These are phyloP conservation scores for Ustilago trichophora DNA, from an alignment of 1,284 basidiomycete species.

Conservation along the genomic window DNA sequence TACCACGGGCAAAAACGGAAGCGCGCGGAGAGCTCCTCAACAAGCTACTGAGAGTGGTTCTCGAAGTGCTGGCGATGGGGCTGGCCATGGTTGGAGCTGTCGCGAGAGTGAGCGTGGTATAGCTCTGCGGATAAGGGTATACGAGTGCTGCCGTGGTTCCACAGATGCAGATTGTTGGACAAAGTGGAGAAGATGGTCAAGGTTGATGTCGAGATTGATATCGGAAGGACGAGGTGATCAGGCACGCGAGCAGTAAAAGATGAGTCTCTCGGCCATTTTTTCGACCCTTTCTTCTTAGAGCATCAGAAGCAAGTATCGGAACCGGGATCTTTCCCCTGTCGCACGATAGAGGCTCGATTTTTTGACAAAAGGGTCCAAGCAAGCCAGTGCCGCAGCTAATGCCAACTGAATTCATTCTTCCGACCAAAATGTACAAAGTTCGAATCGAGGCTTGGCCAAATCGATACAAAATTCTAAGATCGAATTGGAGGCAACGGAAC, in stretches of 20 bases:
- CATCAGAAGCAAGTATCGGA: constrained; percentile 7
- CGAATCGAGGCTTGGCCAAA: too few relatives aligned
- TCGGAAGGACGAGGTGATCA: too few relatives aligned
- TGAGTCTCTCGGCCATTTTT: constrained; percentile 3
- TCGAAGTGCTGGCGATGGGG: constrained; percentile 46
- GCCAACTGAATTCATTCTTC: background rate
- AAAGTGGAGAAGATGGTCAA: too few relatives aligned
- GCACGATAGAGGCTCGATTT: constrained; percentile 10
- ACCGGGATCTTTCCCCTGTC: constrained; percentile 24
- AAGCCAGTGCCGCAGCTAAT: constrained; percentile 44
- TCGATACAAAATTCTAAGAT: background rate
- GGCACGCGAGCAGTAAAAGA: too few relatives aligned
- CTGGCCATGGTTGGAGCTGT: constrained; percentile 46
- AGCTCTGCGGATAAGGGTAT: too few relatives aligned
- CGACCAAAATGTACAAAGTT: background rate
- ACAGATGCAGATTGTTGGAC: background rate
- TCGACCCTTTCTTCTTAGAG: constrained; percentile 14
- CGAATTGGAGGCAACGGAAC: too few relatives aligned
- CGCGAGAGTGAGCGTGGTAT: too few relatives aligned
- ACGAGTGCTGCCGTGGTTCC: too few relatives aligned
- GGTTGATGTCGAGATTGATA: too few relatives aligned
- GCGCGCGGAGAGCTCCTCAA: constrained; percentile 18
- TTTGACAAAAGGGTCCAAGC: background rate
- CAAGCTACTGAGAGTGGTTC: constrained; percentile 35
- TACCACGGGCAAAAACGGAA: constrained; percentile 3